Base-by-base conservation (phyloP, 2,329 filamentous ascomycete species). In the Sphaceloma murrayae region DNA sequence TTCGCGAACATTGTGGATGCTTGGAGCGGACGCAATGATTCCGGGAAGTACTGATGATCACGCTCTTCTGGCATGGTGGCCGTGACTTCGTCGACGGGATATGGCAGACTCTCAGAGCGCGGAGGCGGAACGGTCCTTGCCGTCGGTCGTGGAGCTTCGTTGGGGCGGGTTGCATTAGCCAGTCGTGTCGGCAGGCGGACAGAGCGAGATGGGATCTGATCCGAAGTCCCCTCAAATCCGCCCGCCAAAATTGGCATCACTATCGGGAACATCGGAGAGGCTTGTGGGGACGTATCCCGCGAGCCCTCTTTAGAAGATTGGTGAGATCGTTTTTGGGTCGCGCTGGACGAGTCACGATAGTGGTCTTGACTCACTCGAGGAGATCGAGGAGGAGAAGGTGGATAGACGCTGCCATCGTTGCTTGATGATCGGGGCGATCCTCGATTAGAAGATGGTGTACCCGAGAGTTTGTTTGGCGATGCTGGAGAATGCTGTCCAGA, bases 11-110 rank as follows among this genome's bases (percentile, higher is more conserved):
- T 46, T n/a, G 47, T 43, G 8, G 54, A 50, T 11, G 51, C 31
- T 14, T 53, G 47, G 11, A 54, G 40, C 0, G 47, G 29, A 29
- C 30, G 43, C 4, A 39, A 26, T 5, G 36, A 34, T 14, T 50
- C 30, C 32, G 54, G 53, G 18, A 57, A 52, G 43, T 59, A 65
- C 30, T 66, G 66, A 34, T 63, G 63, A 9, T 62, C 55, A 32
- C 61, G 56, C 50, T 69, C 67, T 3, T 62, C 54, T 11, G 68
- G 66, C 65, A 70, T 68, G 50, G 52, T 16, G 18, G 38, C 56
- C 9, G 57, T 52, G 24, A 56, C 57, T 48, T 68, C 62, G 34
- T 69, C 67, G 14, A 65, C 61, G 2, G 67, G 67, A 50, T 70
- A 70, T n/a, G 67, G 67, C 16, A 68, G 53, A 13, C 56, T 24